Evolutionary conservation across 352 stramenopile species (phyloP).

Genomic region (Globisporangium radiosum): DNA sequence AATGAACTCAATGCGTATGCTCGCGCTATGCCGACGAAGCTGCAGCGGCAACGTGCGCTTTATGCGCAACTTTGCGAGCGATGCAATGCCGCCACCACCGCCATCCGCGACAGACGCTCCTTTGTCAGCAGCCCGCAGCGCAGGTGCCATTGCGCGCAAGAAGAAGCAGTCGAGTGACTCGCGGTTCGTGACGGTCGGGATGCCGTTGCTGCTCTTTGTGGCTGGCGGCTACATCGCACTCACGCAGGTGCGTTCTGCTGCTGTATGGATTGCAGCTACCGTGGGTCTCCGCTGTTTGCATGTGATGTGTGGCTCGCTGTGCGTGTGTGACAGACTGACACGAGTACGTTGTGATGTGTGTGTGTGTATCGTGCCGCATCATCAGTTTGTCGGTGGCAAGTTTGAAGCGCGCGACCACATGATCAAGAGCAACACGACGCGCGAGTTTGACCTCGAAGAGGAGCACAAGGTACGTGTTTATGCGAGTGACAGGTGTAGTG

Average conservation of each 20-base stretch:
- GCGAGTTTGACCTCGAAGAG: constrained; percentile 78
- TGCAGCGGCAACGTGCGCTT: not conserved
- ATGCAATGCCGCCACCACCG: not conserved
- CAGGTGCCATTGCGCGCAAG: constrained; percentile 7
- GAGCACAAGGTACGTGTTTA: constrained; percentile 64
- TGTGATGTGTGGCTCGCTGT: too few species aligned
- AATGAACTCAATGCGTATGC: not conserved
- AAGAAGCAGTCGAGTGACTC: constrained; percentile 51
- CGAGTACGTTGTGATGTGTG: too few species aligned
- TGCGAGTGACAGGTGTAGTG: not conserved
- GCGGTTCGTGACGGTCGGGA: constrained; percentile 59
- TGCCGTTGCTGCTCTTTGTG: constrained; percentile 79
- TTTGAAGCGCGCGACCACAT: constrained; percentile 73
- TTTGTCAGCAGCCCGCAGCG: constrained; percentile 12
- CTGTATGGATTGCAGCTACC: not conserved
- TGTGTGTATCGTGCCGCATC: too few species aligned
- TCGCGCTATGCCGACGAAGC: not conserved
- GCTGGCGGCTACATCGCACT: constrained; percentile 69
- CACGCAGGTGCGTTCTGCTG: constrained; percentile 44
- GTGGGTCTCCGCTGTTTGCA: too few species aligned
- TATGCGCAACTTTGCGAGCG: constrained; percentile 8
- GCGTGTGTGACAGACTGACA: too few species aligned
- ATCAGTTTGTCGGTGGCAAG: constrained; percentile 76
- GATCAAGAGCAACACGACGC: constrained; percentile 80
- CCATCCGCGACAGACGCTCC: not conserved